phyloP scores from a whole-genome alignment of 2,329 filamentous ascomycete genomes.

The Xylariales sp. region DNA sequence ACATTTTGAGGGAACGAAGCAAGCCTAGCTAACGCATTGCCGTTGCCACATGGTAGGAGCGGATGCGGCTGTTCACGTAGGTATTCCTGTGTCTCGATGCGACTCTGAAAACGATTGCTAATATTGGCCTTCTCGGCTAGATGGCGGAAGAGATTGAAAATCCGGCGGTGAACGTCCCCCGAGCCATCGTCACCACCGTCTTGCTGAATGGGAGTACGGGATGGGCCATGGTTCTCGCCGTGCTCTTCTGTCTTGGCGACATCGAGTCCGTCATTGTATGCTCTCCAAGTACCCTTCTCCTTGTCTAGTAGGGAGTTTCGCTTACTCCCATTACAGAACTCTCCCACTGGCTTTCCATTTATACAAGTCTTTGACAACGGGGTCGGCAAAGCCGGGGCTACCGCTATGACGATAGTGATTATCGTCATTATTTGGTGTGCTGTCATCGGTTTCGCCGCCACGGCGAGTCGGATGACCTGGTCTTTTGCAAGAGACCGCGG shows the following conservation, averaged over 20 bases:
- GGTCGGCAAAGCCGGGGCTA: conserved; percentile 34
- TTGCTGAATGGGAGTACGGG: conserved; percentile 37
- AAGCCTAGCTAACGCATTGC: conserved; percentile 20
- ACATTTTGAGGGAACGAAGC: not conserved
- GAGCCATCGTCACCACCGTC: conserved; percentile 36
- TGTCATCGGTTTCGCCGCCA: conserved; percentile 36
- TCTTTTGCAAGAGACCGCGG: conserved; percentile 40
- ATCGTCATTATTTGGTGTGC: conserved; percentile 34
- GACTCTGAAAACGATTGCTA: not conserved
- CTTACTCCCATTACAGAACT: conserved; percentile 32
- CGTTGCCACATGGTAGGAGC: conserved; percentile 32
- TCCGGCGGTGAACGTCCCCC: conserved; percentile 35
- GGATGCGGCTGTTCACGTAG: conserved; percentile 40
- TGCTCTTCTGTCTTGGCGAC: conserved; percentile 39
- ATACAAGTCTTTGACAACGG: conserved; percentile 36
- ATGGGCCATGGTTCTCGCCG: conserved; percentile 37
- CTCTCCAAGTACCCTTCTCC: conserved; percentile 1
- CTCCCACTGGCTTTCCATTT: conserved; percentile 38
- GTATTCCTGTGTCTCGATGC: not conserved
- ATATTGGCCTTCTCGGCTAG: conserved; percentile 23
- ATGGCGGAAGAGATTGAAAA: conserved; percentile 41
- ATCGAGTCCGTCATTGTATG: conserved; percentile 39
- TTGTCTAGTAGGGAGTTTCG: not conserved
- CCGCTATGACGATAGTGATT: conserved; percentile 36
- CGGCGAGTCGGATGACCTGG: conserved; percentile 37